Evolutionary conservation across 2,329 filamentous ascomycete genomes (phyloP), one percentile per base, ranked within the genome.

Genomic region (Neopestalotiopsis sp.): DNA sequence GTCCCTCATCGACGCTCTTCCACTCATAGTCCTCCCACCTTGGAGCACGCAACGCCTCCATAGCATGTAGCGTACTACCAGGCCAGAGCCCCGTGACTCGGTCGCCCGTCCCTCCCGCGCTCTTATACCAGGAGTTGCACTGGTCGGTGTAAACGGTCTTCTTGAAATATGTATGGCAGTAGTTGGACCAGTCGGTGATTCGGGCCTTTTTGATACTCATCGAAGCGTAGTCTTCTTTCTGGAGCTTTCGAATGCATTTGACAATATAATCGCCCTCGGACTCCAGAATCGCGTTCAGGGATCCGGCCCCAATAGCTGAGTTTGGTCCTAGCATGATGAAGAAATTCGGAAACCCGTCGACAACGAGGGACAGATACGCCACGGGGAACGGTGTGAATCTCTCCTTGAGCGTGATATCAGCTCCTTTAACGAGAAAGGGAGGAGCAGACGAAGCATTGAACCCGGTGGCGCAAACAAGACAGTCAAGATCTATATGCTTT

Each of bases 91-190:
- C 83, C 24, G 79, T 78, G 64, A 85, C 78, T 67, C 78, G 76
- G 65, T 81, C 73, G 4, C 81, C 82, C 10, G 72, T 75, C 30
- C 80, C 82, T 24, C 79, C 79, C 10, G 81, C 79, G 40, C 81
- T 80, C 74, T 85, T 84, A 74, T 89, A 89, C 86, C 86, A 89
- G 66, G 83, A 85, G 69, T 82, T 82, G 75, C 86, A 89, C 10
- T 78, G 74, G 56, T 83, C 84, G 5, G 79, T 76, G 74, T 85
- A 87, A 2, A 87, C 84, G 0, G 83, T 86, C 4, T 79, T 74
- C 71, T 81, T 79, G 74, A 88, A 85, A 72, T 87, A 85, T 65
- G 81, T 80, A 56, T 82, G 79, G 42, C 82, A 80, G 73, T 84
- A 87, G 32, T 77, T 79, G 57, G 78, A 78, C 72, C 86, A 88